phyloP scores from a whole-genome alignment of 257 asterid species.

The Jacaranda copaia region DNA sequence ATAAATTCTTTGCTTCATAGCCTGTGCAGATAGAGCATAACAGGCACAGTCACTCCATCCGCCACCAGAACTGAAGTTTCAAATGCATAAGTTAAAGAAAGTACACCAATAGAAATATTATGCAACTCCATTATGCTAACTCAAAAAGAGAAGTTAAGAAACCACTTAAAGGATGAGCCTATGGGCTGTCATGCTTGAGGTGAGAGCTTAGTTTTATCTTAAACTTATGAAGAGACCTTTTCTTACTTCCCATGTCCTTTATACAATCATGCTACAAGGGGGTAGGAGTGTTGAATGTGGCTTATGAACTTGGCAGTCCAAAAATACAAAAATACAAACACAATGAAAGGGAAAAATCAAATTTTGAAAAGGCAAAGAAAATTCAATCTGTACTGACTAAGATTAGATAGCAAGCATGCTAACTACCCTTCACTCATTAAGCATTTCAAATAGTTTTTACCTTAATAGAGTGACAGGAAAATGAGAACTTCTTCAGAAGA shows the following conservation, averaged over 20 bases:
- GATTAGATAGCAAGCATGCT: no score
- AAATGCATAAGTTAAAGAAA: neutral
- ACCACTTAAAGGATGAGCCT: neutral
- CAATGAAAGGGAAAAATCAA: neutral
- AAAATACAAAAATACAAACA: neutral
- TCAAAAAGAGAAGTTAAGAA: neutral
- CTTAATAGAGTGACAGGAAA: neutral
- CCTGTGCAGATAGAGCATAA: no score
- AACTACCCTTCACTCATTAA: no score
- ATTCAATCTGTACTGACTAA: no score
- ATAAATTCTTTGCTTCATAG: no score
- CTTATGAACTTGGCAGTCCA: neutral
- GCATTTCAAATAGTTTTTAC: neutral
- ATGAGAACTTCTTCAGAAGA: neutral
- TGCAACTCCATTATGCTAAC: neutral
- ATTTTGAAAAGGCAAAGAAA: no score
- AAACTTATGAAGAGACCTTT: no score
- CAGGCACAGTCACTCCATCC: conserved; percentile 15
- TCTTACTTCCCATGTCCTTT: neutral
- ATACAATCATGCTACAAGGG: neutral
- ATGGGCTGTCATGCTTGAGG: neutral
- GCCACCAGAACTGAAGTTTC: neutral
- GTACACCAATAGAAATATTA: neutral
- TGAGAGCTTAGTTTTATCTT: neutral
- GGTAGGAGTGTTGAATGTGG: neutral